Conservation (phyloP, 2,329 filamentous ascomycete genomes). For the Lasiodiplodia theobromae region DNA sequence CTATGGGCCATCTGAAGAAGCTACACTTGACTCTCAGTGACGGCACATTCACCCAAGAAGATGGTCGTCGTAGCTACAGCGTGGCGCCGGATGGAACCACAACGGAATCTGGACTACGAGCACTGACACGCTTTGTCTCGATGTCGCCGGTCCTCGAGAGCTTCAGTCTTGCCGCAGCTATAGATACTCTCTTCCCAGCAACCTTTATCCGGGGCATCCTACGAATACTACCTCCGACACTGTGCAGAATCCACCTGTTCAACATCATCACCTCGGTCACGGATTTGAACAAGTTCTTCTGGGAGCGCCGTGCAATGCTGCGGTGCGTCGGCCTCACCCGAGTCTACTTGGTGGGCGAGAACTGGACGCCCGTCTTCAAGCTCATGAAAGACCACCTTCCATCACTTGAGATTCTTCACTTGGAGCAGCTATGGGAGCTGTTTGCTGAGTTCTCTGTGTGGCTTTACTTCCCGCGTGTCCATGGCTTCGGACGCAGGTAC, state of each 20-base stretch:
- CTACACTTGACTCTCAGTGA: background rate
- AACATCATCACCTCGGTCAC: background rate
- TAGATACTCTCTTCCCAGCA: background rate
- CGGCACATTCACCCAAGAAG: background rate
- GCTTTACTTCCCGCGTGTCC: background rate
- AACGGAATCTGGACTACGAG: background rate
- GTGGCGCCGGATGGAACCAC: background rate
- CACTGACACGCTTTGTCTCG: background rate
- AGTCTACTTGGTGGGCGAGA: background rate
- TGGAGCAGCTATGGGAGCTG: background rate
- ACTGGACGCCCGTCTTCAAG: background rate
- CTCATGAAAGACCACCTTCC: background rate
- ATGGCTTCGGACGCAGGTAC: no score
- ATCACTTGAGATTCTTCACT: background rate
- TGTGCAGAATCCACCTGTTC: background rate
- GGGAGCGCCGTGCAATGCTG: background rate
- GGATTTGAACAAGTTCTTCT: background rate
- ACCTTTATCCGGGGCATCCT: background rate
- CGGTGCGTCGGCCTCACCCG: background rate
- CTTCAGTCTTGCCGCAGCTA: background rate
- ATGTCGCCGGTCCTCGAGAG: background rate
- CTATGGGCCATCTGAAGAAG: background rate
- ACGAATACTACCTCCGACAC: background rate
- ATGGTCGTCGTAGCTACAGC: background rate
- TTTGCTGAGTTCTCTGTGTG: background rate